Base-by-base conservation (phyloP, 2,329 filamentous ascomycete genomes). In the Colletotrichum plurivorum region DNA sequence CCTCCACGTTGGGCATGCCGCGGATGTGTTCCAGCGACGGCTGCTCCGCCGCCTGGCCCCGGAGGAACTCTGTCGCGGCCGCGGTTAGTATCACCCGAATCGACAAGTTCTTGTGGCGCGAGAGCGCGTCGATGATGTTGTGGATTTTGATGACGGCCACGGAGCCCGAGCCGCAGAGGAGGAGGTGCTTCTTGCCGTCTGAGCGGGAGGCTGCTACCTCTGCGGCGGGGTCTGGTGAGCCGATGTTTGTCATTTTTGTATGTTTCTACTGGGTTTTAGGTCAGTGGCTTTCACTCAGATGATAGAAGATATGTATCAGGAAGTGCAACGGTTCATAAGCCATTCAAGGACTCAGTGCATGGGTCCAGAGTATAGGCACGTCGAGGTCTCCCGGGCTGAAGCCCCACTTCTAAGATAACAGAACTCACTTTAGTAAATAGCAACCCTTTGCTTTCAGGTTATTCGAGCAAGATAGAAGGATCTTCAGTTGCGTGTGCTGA, bases 31-130 rank as follows among this genome's bases (percentile, higher is more conserved):
- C 80, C 2, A 96, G 78, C 0, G 86, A 83, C 0, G 95, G 94
- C 78, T 98, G 94, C 79, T 98, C 95, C 3, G 80, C 76, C 41
- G 90, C 89, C 77, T 97, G 93, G 31, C 92, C 93, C 13, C 84
- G 84, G 0, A 98, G 89, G 78, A 98, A 98, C 36, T 90, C 86
- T 25, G 87, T 81, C 0, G 95, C 93, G 1, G 91, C 90, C 39
- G 87, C 80, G 3, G 94, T 97, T 69, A 98, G 86, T 68, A 98
- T 83, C 61, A 98, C 83, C n/a, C 94, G 92, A 78, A 98, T 94
- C 10, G 93, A 94, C 65, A 98, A 84, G 55, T 82, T 86, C 76
- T 72, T 77, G 75, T 73, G 85, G 52, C 77, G 73, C 16, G 81
- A 84, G 4, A 95, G 86, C 2, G 89, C 85, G 18, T 81, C 75